Conservation (phyloP, 2,329 filamentous ascomycete species). For the Microdochium trichocladiopsis region DNA sequence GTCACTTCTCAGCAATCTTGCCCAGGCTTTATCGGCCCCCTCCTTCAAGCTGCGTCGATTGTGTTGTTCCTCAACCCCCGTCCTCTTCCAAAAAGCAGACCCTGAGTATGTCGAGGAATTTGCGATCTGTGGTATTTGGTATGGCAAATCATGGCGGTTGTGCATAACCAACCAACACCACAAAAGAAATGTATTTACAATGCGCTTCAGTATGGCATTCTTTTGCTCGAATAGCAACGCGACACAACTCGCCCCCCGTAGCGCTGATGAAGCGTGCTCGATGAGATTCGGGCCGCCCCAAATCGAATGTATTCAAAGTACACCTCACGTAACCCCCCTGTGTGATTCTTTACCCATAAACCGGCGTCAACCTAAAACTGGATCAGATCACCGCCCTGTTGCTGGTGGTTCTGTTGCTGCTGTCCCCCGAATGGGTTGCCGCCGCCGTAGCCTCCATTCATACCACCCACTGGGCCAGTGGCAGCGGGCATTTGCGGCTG, state of each 20-base stretch:
- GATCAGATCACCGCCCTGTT: conserved; percentile 50
- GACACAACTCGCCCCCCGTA: no score
- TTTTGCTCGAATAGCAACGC: no score
- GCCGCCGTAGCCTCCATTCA: conserved; percentile 21
- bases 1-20: not conserved
- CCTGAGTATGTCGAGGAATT: no score
- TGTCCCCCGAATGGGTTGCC: conserved; percentile 51
- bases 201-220: not conserved
- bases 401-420: conserved; percentile 35
- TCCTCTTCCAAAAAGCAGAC: no score
- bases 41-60: no score
- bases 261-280: no score
- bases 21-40: no score
- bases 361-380: conserved; percentile 42
- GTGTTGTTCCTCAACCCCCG: no score
- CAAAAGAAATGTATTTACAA: not conserved
- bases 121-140: no score
- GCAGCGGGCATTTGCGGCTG: conserved; percentile 43
- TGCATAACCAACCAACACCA: not conserved
- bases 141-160: no score
- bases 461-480: conserved; percentile 48
- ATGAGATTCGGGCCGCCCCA: no score
- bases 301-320: not conserved
- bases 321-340: not conserved
- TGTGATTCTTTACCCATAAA: not conserved